Base-by-base conservation (phyloP, 306 rosid genomes). In the Gastrolobium villosum region DNA sequence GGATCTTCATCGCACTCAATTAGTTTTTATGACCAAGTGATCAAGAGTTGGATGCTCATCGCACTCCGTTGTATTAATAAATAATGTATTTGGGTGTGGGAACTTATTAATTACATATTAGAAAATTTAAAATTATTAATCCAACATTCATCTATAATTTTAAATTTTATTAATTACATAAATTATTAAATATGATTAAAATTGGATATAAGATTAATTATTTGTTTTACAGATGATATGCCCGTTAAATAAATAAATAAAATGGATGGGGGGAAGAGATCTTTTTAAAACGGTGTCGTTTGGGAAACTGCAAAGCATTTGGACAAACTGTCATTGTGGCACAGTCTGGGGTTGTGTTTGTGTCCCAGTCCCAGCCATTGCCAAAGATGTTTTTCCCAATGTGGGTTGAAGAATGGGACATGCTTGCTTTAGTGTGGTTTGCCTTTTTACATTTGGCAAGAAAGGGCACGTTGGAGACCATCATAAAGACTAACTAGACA, bases 391-490 rank as follows among this genome's bases (percentile, higher is more conserved):
- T 75, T 68, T 43, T 7, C 84, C 80, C 49, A 7, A 6, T 64
- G 32, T 49, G 76, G 82, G 28, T 41, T 63, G 11, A 60, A 34
- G 77, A 69, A 44, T 66, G 78, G 75, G 75, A 83, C 84, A 43
- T 67, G 76, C 83, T 70, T 67, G 76, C 83, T 70, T 78, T 74
- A 46, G 30, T 52, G 69, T 57, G 77, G 64, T 31, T 4, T 75
- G 75, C 52, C 78, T 43, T 65, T 70, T 44, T 46, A 31, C 8
- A 78, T 41, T 35, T 55, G 80, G 80, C 6, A 77, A 59, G 65
- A 36, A 60, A 37, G 54, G 74, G 59, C 30, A 63, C 10, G 32
- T 53, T 61, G 10, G 74, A 72, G 31, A 40, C 30, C 26, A 39
- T 46, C 0, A 45, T 10, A 80, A 72, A 70, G 79, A 83, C 69